These are phyloP conservation scores for Eucalyptus brandiana DNA, from an alignment of 345 rosid genomes.

Conservation along the genomic window DNA sequence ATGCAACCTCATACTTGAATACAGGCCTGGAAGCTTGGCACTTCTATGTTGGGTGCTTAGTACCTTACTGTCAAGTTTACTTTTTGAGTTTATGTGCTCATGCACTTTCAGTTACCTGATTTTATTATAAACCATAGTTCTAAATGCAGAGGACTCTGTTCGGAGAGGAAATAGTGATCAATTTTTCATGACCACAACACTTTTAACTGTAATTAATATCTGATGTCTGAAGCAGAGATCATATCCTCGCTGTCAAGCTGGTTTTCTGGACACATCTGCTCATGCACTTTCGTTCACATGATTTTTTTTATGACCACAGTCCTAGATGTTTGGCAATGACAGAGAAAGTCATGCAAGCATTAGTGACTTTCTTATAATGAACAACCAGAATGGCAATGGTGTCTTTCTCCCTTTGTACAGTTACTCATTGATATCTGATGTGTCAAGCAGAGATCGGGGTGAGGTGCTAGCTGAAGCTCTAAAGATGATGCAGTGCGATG, in stretches of 20 bases:
- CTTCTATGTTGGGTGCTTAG: not conserved
- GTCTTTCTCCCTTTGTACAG: not conserved
- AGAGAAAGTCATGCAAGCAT: not conserved
- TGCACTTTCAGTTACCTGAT: not conserved
- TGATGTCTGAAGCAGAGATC: constrained; percentile 39
- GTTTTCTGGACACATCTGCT: not conserved
- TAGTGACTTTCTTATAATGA: not conserved
- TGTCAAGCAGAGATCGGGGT: constrained; percentile 59
- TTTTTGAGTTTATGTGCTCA: not conserved
- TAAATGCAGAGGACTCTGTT: not conserved
- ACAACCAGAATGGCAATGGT: not conserved
- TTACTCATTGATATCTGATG: not conserved
- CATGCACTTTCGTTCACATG: not conserved
- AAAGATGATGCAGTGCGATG: constrained; percentile 85
- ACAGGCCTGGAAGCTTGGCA: constrained; percentile 88
- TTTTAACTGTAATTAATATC: not conserved
- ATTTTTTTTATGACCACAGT: not conserved
- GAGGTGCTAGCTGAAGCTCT: constrained; percentile 78
- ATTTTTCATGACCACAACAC: not conserved
- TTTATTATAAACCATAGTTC: not conserved
- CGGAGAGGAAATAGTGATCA: not conserved
- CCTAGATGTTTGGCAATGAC: not conserved
- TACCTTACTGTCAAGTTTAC: not conserved
- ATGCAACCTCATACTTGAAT: constrained; percentile 78
- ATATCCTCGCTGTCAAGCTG: not conserved